Evolutionary conservation across 2,329 filamentous ascomycete species (phyloP), one percentile per base, ranked within the genome.

Genomic region (Cordyceps cicadae): DNA sequence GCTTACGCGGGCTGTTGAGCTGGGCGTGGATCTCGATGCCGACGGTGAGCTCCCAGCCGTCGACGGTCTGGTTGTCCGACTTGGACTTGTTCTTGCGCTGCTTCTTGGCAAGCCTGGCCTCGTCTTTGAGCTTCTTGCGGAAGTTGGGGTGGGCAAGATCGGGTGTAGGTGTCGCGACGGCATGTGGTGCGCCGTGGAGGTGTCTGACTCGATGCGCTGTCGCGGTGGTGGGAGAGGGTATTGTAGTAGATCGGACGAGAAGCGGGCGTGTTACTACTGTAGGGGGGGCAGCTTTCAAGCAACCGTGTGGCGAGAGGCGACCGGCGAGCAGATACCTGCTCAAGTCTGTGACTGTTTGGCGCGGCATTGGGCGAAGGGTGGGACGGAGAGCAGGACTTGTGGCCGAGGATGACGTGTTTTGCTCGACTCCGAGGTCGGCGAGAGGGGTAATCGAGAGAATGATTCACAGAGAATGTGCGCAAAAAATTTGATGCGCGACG

Each of bases 21-120:
- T 97, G 93, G 21, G 94, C 94, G 71, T 99, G 94, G 65, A 99
- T 94, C 77, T 99, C 94, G 66, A 99, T 92, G 63, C 94, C 94
- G 32, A 97, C 91, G 0, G 93, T 97, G 68, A 97, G 79, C 73
- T 97, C 90, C 94, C 94, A 99, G 39, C 87, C 86, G 6, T 80
- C 75, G 1, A 84, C 82, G 19, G 77, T 80, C 70, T 85, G 82
- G 1, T 69, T 72, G 41, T 75, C 71, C 32, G 67, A 69, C 64
- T 80, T 80, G 55, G 75, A 73, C 63, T 78, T 76, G 64, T 78
- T 79, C 61, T 76, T 76, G 14, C 74, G 82, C 39, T 86, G 80
- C 55, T 88, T 87, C 69, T 90, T 90, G 61, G 88, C 75, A 67
- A 87, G 81, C 69, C 90, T 90, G 34, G 74, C 84, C 63, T 88